A percentile compares a stretch with the other conserved stretches of the same genome.
phyloP scores from a whole-genome alignment of 371 early-diverging fungal species.

The Circinella umbellata region DNA sequence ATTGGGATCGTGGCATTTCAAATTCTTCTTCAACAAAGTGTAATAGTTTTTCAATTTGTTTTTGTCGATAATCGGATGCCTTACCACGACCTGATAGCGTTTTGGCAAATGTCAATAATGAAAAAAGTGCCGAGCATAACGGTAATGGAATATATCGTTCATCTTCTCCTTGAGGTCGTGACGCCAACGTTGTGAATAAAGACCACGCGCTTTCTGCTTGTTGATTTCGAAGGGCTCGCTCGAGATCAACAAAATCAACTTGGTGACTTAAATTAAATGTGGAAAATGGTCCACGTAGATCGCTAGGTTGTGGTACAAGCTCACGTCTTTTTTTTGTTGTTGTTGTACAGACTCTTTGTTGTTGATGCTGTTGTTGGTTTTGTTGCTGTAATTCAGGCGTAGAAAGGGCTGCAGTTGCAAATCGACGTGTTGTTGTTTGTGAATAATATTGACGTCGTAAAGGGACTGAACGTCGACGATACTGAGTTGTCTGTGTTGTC shows the following conservation, averaged over 20 bases:
- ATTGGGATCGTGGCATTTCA: slow-evolving; percentile 23
- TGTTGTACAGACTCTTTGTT: slow-evolving; percentile 7
- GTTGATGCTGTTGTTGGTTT: not conserved
- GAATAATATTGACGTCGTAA: not conserved
- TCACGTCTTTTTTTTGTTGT: not conserved
- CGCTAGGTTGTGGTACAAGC: slow-evolving; percentile 6
- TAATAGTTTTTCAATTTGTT: slow-evolving; percentile 36
- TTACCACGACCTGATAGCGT: slow-evolving; percentile 17
- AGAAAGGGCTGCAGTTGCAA: not conserved
- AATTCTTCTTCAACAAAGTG: slow-evolving; percentile 31
- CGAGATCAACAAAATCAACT: slow-evolving; percentile 37
- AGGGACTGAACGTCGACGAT: not conserved
- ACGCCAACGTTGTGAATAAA: slow-evolving; percentile 36
- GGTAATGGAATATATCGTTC: slow-evolving; percentile 30
- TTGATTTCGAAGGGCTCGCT: slow-evolving; percentile 34
- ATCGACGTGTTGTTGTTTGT: slow-evolving; percentile 19
- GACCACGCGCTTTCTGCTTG: slow-evolving; percentile 52
- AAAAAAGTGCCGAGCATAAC: slow-evolving; percentile 37
- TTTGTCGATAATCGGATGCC: slow-evolving; percentile 25
- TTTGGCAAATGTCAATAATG: slow-evolving; percentile 40
- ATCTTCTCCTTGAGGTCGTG: slow-evolving; percentile 19
- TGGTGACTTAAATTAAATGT: slow-evolving; percentile 27
- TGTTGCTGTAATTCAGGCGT: not conserved
- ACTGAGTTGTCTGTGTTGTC: slow-evolving; percentile 4
- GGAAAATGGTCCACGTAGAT: slow-evolving; percentile 15